Evolutionary conservation across 441 rosid species (phyloP).

Genomic region (Populus hybrid): DNA sequence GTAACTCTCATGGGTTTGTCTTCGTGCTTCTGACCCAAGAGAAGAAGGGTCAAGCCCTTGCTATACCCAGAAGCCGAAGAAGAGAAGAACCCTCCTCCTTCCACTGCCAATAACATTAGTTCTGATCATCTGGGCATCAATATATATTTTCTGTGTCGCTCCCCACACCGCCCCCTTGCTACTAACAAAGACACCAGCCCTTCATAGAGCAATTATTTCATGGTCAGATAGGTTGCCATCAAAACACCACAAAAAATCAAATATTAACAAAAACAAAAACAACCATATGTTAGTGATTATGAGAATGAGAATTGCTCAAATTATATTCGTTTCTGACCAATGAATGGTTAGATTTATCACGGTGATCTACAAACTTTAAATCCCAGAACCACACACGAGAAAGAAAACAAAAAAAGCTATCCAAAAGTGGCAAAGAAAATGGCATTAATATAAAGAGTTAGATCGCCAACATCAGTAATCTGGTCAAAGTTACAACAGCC

Average conservation of each 20-base stretch:
- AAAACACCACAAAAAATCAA: background rate
- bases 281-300: background rate
- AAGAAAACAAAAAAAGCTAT: background rate
- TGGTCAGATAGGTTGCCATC: constrained; percentile 21
- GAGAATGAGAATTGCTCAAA: background rate
- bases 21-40: constrained; percentile 79
- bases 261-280: background rate
- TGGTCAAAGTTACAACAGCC: background rate
- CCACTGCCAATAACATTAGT: constrained; percentile 96
- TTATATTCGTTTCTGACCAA: background rate
- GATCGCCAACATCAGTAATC: background rate
- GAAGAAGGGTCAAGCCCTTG: constrained; percentile 86
- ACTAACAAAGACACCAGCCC: constrained; percentile 20
- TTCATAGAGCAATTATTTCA: constrained; percentile 22
- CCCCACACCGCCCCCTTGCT: constrained; percentile 17
- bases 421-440: constrained; percentile 3
- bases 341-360: background rate
- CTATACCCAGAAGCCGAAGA: constrained; percentile 97
- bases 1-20: constrained; percentile 84
- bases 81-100: constrained; percentile 99
- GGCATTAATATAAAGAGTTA: background rate
- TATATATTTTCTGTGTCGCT: constrained; percentile 18
- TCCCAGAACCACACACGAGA: background rate
- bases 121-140: constrained; percentile 56
- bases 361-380: background rate